These are phyloP conservation scores for Lolium rigidum DNA, from an alignment of 176 grass and related monocot species.

Conservation along the genomic window DNA sequence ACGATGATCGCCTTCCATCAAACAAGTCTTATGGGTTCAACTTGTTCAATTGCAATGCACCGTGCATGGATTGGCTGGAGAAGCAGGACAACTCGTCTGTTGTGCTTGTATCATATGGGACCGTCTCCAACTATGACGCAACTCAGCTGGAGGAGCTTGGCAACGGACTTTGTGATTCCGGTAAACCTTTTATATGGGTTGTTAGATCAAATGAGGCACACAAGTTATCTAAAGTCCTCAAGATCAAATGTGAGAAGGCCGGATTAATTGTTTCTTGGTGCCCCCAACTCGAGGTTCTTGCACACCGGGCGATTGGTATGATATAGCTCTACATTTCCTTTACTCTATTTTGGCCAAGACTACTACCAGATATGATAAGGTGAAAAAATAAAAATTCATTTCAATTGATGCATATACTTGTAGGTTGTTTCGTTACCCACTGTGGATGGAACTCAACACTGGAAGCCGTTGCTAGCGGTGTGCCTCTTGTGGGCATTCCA, in stretches of 20 bases:
- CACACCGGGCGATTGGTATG: not conserved
- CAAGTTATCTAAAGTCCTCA: slow-evolving; percentile 9
- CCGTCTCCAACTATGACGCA: not conserved
- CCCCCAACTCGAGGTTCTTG: not conserved
- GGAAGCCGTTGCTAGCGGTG: slow-evolving; percentile 26
- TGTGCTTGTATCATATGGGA: slow-evolving; percentile 40
- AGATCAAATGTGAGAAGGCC: not conserved
- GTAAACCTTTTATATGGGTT: slow-evolving; percentile 22
- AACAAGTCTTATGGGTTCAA: slow-evolving; percentile 48
- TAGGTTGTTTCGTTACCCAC: slow-evolving; percentile 62
- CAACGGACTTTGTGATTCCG: not conserved
- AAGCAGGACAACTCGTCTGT: slow-evolving; percentile 6
- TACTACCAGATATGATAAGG: not conserved
- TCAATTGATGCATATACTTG: not conserved
- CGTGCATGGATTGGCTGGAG: slow-evolving; percentile 33
- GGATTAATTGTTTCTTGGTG: slow-evolving; percentile 9
- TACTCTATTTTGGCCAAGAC: not conserved
- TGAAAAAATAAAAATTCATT: not conserved
- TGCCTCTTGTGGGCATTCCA: slow-evolving; percentile 44
- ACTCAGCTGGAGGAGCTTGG: slow-evolving; percentile 33
- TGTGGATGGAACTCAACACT: slow-evolving; percentile 66
- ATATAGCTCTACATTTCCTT: not conserved
- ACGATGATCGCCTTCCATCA: not conserved
- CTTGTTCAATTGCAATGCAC: not conserved
- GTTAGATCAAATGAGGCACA: slow-evolving; percentile 1